Conservation (phyloP, 305 asterid genomes). For the Withania somnifera region DNA sequence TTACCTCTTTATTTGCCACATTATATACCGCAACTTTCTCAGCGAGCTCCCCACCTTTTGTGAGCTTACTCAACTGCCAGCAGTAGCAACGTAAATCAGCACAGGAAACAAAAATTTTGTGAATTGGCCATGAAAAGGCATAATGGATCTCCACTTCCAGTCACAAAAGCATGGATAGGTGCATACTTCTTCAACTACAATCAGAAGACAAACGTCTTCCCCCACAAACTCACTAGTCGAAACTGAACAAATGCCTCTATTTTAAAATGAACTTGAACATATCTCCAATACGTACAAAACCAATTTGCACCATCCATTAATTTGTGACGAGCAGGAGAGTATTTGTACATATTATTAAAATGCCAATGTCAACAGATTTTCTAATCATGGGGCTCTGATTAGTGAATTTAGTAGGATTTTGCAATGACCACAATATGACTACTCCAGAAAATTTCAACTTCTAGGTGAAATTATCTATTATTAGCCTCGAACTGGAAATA, state of each 20-base stretch:
- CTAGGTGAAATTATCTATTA: background rate
- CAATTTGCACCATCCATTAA: background rate
- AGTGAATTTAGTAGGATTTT: background rate
- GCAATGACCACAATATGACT: background rate
- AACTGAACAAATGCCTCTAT: background rate
- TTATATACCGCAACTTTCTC: slow-evolving; percentile 63
- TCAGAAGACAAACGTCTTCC: background rate
- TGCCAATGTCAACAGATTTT: background rate
- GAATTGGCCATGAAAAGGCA: background rate
- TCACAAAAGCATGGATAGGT: background rate
- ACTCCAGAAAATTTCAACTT: background rate
- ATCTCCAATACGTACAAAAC: background rate
- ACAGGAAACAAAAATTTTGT: background rate
- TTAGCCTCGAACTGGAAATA: background rate
- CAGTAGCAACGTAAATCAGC: slow-evolving; percentile 9
- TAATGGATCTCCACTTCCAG: background rate
- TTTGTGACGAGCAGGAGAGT: background rate
- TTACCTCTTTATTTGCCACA: slow-evolving; percentile 87
- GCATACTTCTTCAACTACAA: background rate
- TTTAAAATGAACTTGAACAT: background rate
- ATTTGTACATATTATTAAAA: background rate
- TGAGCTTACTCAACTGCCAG: slow-evolving; percentile 61
- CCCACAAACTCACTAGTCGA: background rate
- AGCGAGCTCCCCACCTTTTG: slow-evolving; percentile 50
- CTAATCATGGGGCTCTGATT: background rate